Base-by-base conservation (phyloP, 2,329 filamentous ascomycete genomes). In the Pyrenochaeta sp. region DNA sequence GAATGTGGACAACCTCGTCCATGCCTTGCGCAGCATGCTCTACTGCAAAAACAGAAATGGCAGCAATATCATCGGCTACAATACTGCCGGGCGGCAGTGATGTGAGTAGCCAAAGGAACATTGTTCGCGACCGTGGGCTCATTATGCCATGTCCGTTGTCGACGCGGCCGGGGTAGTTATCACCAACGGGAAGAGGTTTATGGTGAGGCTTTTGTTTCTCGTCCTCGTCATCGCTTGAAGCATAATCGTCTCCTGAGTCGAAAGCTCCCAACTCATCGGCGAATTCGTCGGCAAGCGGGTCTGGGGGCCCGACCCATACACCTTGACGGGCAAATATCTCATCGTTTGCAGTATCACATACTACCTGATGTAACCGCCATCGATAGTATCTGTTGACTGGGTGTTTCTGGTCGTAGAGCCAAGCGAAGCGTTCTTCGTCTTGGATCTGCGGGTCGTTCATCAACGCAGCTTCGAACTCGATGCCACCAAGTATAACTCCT, bases 1-100 rank as follows among this genome's bases (percentile, higher is more conserved):
- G 87, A 77, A 96, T 86, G 44, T 94, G 86, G n/a, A 96, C 92
- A 31, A 97, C 89, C 77, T 98, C 95, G 60, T 96, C 90, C 11
- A 91, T 90, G 14, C 93, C 95, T 17, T 87, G 84, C 33, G 89
- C 91, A 1, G 92, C 90, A 72, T 98, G 92, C 2, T 88, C 89
- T 50, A 98, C 92, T 11, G 93, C 93, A 75, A 98, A 97, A 2
- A 89, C 85, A 1, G 93, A 94, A 2, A 97, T 83, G 4, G 92
- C 85, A 1, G 92, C 93, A 40, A 98, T 86, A 68, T 98, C 92
- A 68, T 91, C 91, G 23, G 91, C 85, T 21, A 97, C 81, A 61
- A 85, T 89, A 2, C 87, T 85, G 33, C 91, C 86, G 3, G 85
- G 87, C 2, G 95, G 95, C 21, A 98, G 80, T 14, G 92, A 86